phyloP scores from a whole-genome alignment of 805 yeast species.

The Hanseniaspora guilliermondii region DNA sequence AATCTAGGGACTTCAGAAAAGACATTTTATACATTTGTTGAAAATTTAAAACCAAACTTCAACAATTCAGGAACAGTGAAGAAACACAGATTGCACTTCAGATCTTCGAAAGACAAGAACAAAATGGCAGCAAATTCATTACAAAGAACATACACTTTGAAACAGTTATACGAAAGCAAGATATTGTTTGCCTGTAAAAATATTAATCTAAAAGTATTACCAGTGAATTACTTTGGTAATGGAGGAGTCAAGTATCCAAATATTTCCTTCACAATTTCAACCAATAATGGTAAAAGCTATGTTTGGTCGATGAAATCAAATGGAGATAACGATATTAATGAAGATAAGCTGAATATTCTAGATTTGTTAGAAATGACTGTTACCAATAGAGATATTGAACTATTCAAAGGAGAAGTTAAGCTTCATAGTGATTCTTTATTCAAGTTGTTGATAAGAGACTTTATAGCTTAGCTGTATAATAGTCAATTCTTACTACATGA shows the following conservation, averaged over 20 bases:
- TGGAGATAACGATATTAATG: slow-evolving; percentile 23
- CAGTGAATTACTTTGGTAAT: slow-evolving; percentile 30
- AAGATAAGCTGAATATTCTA: slow-evolving; percentile 50
- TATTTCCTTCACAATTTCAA: slow-evolving; percentile 60
- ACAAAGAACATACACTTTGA: slow-evolving; percentile 42
- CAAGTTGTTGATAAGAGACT: slow-evolving; percentile 59
- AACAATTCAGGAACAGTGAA: slow-evolving; percentile 31
- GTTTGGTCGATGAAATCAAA: slow-evolving; percentile 43
- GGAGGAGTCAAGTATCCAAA: slow-evolving; percentile 47
- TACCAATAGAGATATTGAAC: slow-evolving; percentile 37
- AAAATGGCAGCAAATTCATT: slow-evolving; percentile 57
- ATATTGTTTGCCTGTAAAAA: slow-evolving; percentile 52
- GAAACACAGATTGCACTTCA: slow-evolving; percentile 63
- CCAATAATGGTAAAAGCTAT: slow-evolving; percentile 58
- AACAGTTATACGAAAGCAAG: slow-evolving; percentile 61
- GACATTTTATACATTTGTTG: slow-evolving; percentile 41
- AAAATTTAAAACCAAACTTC: slow-evolving; percentile 33
- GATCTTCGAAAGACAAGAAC: slow-evolving; percentile 50
- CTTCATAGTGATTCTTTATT: slow-evolving; percentile 59
- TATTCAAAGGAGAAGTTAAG: slow-evolving; percentile 56
- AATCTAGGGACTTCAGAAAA: slow-evolving; percentile 34
- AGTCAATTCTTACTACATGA: too few species aligned
- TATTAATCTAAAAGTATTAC: slow-evolving; percentile 30
- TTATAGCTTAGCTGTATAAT: slow-evolving; percentile 22
- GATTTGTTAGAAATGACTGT: slow-evolving; percentile 58